Conservation (phyloP, 2,329 filamentous ascomycete species). For the Plectosphaerella plurivora region DNA sequence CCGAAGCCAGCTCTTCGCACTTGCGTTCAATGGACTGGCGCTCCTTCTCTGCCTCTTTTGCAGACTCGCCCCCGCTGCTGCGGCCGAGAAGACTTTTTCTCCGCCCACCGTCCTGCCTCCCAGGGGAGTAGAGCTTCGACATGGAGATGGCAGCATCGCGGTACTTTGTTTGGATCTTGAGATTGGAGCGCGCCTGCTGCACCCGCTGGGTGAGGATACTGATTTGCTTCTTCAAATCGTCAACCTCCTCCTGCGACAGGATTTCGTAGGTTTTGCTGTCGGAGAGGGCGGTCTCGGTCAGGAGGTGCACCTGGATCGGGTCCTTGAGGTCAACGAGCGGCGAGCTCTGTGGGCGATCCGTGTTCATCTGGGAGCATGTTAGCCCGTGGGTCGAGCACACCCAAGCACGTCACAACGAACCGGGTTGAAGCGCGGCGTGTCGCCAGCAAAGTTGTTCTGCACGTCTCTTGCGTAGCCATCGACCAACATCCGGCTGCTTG, state of each 20-base stretch:
- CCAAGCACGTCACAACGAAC: conserved; percentile 34
- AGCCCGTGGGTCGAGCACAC: neutral
- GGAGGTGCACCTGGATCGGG: conserved; percentile 79
- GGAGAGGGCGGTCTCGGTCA: conserved; percentile 87
- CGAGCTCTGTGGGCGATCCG: conserved; percentile 49
- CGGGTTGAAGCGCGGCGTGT: conserved; percentile 51
- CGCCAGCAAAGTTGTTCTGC: conserved; percentile 47
- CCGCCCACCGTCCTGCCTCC: conserved; percentile 39
- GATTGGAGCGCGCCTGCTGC: conserved; percentile 74
- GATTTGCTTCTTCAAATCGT: conserved; percentile 84
- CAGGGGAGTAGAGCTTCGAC: conserved; percentile 71
- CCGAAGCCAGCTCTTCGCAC: conserved; percentile 78
- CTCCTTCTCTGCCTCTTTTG: conserved; percentile 67
- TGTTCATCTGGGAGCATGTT: conserved; percentile 39
- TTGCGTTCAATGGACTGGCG: conserved; percentile 69
- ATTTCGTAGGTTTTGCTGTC: conserved; percentile 86
- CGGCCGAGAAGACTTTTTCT: conserved; percentile 41
- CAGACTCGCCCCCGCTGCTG: conserved; percentile 41
- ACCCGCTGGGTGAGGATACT: conserved; percentile 69
- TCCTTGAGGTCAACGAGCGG: conserved; percentile 60
- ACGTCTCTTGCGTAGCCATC: conserved; percentile 57
- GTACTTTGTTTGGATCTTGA: conserved; percentile 88
- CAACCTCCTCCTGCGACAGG: conserved; percentile 85
- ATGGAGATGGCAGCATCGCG: conserved; percentile 89
- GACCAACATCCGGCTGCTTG: conserved; percentile 45